A percentile compares a stretch with the other conserved stretches of the same genome.
Conservation (phyloP, 257 asterid genomes). For the Nicotiana knightiana region DNA sequence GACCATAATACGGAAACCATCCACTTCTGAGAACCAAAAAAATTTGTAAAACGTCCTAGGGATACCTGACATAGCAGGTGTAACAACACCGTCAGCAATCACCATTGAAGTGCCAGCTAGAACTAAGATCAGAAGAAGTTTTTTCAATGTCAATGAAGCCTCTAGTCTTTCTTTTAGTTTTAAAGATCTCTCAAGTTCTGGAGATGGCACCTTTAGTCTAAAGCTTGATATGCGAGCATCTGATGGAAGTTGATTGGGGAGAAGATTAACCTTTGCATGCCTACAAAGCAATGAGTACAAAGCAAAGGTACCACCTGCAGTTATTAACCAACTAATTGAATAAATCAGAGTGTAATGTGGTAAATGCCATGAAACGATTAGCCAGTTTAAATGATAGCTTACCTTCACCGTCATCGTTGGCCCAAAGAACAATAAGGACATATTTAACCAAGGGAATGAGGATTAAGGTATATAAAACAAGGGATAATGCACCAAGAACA, state of each 20-base stretch:
- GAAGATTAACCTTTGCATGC: slow-evolving; percentile 97
- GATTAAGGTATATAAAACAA: slow-evolving; percentile 85
- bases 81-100: slow-evolving; percentile 96
- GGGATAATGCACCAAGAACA: slow-evolving; percentile 86
- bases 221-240: slow-evolving; percentile 94
- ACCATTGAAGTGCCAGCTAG: slow-evolving; percentile 99
- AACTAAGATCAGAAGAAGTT: slow-evolving; percentile 78
- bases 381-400: slow-evolving; percentile 4
- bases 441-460: slow-evolving; percentile 83
- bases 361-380: not conserved
- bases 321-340: slow-evolving; percentile 24
- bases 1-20: slow-evolving; percentile 13
- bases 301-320: slow-evolving; percentile 98
- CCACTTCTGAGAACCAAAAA: slow-evolving; percentile 1
- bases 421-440: slow-evolving; percentile 93
- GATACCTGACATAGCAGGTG: slow-evolving; percentile 99
- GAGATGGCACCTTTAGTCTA: slow-evolving; percentile 93
- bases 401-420: slow-evolving; percentile 99
- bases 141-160: slow-evolving; percentile 76
- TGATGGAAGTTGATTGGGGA: slow-evolving; percentile 85
- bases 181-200: slow-evolving; percentile 96
- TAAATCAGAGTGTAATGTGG: slow-evolving; percentile 13
- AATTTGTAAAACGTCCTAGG: slow-evolving; percentile 19
- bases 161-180: slow-evolving; percentile 92
- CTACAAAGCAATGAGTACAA: slow-evolving; percentile 95